Evolutionary conservation across 805 yeast species (phyloP), one percentile per base, ranked within the genome.

Genomic region (Torulaspora indica): DNA sequence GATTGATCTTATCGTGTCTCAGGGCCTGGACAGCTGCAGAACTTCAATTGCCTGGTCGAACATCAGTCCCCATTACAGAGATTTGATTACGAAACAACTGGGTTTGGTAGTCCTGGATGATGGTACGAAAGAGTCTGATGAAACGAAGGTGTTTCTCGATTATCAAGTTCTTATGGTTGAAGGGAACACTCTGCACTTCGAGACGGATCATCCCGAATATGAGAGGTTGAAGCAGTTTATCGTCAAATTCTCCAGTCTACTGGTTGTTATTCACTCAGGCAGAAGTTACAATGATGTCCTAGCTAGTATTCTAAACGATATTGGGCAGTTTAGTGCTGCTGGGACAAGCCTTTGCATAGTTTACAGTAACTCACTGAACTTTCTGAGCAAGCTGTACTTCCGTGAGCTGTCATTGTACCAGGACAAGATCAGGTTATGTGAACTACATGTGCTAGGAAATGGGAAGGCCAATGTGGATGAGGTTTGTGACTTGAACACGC

Each of bases 371-470:
- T 38, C 41, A 1, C 34, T 37, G 12, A 59, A 61, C 44, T 60
- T 49, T 35, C 35, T 61, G 22, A 58, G 63, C 40, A 54, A 55
- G 38, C 33, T 61, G 31, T 60, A 61, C 42, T 60, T 61, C 24
- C 52, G 56, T 4, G 58, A 53, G 35, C 45, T 61, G 24, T 35
- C 44, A 13, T 35, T 42, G 24, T 40, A 40, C 9, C 32, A 25
- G 8, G 23, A 40, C 10, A 35, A 25, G 13, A 32, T 61, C 15
- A 32, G 41, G 3, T 38, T 61, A 22, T 48, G 58, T 38, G 66
- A 61, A 36, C 38, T 61, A 15, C 60, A 61, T 46, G 38, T 60
- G 1, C 31, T 56, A 20, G 64, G 64, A 7, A 49, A 48, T 41
- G 22, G 30, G 2, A 3, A 31, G 2, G 27, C 29, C n/a, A 20